Base-by-base conservation (phyloP, 2,329 filamentous ascomycete genomes). In the Penicillium palitans region DNA sequence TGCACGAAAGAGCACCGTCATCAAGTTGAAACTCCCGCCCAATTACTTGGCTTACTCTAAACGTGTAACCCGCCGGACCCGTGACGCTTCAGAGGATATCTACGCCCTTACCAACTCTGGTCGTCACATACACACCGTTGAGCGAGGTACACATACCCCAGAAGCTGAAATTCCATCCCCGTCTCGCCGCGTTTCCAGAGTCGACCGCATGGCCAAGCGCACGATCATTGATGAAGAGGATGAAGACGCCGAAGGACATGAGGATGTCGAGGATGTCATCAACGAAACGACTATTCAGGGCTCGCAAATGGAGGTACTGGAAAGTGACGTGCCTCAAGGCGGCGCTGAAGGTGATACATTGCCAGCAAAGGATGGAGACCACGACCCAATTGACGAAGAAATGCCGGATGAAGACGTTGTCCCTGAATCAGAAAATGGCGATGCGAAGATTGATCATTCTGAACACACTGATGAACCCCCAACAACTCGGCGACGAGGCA, bases 21-120 rank as follows among this genome's bases (percentile, higher is more conserved):
- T 75, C 27, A 72, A 62, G 24, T 54, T 74, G 55, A 74, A 74
- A 61, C 57, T 73, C 19, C 59, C 35, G 6, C 64, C 70, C 29
- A 64, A 67, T 41, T 57, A 68, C 56, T 58, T 66, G 52, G 59
- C 61, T 66, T 77, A 59, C 62, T 68, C 31, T 21, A 52, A 85
- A 62, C 80, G 84, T 61, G 86, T 81, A 62, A 86, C 83, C 68
- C 84, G 86, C 46, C 78, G 84, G 19, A 85, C 81, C 25, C 83
- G 84, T 61, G 83, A 84, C 62, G 76, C 81, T 4, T 80, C 83
- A 27, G 80, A 83, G 37, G 80, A 83, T 35, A 79, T 87, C 15
- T 74, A 85, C 46, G 83, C 81, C 17, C 74, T 87, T 45, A 83
- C 84, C 3, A 81, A 84, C 61, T 86, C 84, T 8, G 85, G 85